Evolutionary conservation across 805 yeast species (phyloP).

Genomic region (Yamadazyma akitaensis): DNA sequence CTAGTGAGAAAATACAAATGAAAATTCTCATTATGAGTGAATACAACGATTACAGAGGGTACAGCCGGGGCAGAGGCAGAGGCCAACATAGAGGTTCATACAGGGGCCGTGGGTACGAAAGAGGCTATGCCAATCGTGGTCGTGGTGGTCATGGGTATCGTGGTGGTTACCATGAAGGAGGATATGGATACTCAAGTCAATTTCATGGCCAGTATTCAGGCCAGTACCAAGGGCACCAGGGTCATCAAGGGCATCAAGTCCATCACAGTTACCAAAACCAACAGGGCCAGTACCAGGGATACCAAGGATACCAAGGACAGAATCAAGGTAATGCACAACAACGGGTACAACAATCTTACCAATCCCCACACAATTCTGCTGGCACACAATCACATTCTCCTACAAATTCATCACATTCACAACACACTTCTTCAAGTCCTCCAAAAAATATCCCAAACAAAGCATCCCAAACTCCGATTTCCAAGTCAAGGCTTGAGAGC

Average conservation of each 20-base stretch:
- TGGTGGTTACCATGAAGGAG: background rate
- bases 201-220: background rate
- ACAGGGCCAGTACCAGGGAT: background rate
- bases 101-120: conserved; percentile 17
- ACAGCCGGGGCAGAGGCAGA: conserved; percentile 10
- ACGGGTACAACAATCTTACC: background rate
- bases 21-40: conserved; percentile 10
- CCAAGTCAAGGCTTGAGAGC: background rate
- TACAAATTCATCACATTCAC: background rate
- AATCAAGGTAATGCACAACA: no score
- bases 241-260: conserved; percentile 9
- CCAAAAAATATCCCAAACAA: background rate
- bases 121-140: conserved; percentile 14
- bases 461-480: background rate
- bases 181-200: background rate
- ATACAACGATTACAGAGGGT: conserved; percentile 10
- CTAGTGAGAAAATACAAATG: background rate
- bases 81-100: conserved; percentile 18
- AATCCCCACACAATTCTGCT: background rate
- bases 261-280: background rate
- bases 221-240: background rate
- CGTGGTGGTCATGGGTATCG: conserved; percentile 3
- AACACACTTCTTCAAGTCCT: background rate
- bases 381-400: background rate
- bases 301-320: background rate